A percentile compares a stretch with the other conserved stretches of the same genome.
phyloP scores from a whole-genome alignment of 139 green algal genomes.

The Chlorella sorokiniana region DNA sequence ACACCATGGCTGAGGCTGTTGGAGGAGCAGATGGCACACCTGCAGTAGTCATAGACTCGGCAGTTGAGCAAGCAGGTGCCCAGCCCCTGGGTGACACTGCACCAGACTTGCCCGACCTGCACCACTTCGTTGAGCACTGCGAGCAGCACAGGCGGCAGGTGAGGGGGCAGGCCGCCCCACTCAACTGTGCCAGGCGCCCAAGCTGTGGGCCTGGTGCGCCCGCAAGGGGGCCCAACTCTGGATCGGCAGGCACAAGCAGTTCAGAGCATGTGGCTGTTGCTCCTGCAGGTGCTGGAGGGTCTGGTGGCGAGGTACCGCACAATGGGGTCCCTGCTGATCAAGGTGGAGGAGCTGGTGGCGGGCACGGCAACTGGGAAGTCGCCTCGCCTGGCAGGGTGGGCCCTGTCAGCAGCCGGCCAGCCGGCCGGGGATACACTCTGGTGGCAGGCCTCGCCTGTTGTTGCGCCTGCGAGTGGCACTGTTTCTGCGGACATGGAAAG shows the following conservation, averaged over 20 bases:
- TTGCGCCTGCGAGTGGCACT: too few species aligned
- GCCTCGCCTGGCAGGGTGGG: conserved; percentile 55
- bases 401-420: background rate
- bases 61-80: conserved; percentile 37
- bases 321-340: conserved; percentile 81
- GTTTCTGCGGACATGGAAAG: too few species aligned
- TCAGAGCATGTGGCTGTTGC: background rate
- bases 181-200: too few species aligned
- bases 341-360: conserved; percentile 83
- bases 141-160: conserved; percentile 70
- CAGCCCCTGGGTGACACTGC: conserved; percentile 35
- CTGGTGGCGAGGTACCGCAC: conserved; percentile 83
- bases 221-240: too few species aligned
- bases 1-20: too few species aligned
- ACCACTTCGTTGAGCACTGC: conserved; percentile 81
- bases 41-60: too few species aligned
- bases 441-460: too few species aligned
- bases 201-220: too few species aligned
- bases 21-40: too few species aligned
- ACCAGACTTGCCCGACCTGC: conserved; percentile 55
- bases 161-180: background rate
- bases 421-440: too few species aligned
- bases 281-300: conserved; percentile 63
- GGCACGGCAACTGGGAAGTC: conserved; percentile 86
- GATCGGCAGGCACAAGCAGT: too few species aligned